phyloP scores from a whole-genome alignment of 192 early-diverging fungal genomes.

The Spinellus fusiger region DNA sequence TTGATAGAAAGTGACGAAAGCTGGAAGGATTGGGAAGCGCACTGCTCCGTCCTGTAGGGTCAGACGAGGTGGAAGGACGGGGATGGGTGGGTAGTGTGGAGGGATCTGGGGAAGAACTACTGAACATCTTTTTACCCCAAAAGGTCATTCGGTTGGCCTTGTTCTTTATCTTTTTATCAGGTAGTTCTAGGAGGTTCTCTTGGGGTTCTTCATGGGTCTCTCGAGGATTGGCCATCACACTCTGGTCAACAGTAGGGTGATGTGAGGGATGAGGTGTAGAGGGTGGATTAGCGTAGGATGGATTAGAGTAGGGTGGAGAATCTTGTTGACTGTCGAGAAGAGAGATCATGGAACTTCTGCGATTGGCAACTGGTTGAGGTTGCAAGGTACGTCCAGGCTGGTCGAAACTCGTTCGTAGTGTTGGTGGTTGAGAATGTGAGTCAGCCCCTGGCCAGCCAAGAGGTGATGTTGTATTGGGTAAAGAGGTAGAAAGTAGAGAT shows the following conservation, averaged over 20 bases:
- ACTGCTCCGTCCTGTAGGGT: background rate
- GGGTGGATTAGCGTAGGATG: background rate
- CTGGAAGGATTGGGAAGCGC: background rate
- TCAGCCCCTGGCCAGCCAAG: background rate
- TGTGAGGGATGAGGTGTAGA: background rate
- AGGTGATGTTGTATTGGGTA: background rate
- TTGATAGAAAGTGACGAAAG: conserved; percentile 19
- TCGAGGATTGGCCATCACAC: too few relatives aligned
- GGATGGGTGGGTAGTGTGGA: background rate
- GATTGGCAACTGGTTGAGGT: background rate
- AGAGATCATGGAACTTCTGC: conserved; percentile 3
- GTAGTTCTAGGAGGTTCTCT: background rate
- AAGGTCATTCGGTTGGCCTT: conserved; percentile 31
- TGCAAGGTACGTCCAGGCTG: background rate
- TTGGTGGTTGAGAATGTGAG: background rate
- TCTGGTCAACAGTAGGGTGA: too few relatives aligned
- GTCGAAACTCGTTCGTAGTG: background rate
- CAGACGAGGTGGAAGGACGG: conserved; percentile 15
- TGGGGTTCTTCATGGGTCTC: background rate
- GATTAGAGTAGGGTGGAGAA: background rate
- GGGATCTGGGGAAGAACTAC: conserved; percentile 1
- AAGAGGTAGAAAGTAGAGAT: background rate
- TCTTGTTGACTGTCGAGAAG: background rate
- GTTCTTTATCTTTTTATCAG: conserved; percentile 16
- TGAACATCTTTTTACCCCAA: conserved; percentile 30